A percentile compares a stretch with the other conserved stretches of the same genome.
Conservation (phyloP, 805 yeast genomes). For the Yarrowia yakushimensis region DNA sequence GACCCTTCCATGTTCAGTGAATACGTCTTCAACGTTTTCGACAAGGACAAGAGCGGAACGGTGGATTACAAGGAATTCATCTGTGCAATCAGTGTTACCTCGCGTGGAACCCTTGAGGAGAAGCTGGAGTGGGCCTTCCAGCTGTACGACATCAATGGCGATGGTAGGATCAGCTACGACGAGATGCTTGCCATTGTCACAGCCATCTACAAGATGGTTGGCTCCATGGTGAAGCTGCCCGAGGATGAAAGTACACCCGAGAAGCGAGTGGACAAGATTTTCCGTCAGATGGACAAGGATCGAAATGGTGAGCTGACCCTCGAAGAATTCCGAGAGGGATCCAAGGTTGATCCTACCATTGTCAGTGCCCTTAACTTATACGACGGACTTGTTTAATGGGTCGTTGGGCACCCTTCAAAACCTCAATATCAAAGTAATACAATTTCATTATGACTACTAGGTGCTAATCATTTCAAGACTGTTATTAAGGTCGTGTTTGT, state of each 20-base stretch:
- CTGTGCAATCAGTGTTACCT: constrained; percentile 77
- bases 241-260: constrained; percentile 94
- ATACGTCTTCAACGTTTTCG: constrained; percentile 84
- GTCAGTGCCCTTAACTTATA: constrained; percentile 72
- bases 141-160: constrained; percentile 76
- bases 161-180: constrained; percentile 68
- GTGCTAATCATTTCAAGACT: too few relatives aligned
- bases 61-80: constrained; percentile 93
- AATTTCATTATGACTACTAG: neutral
- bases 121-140: constrained; percentile 87
- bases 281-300: constrained; percentile 67
- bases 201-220: constrained; percentile 92
- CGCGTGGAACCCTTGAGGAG: constrained; percentile 81
- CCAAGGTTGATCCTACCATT: constrained; percentile 73
- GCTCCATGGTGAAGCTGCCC: constrained; percentile 82
- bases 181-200: constrained; percentile 78
- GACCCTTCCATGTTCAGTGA: constrained; percentile 90
- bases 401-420: neutral
- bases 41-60: constrained; percentile 70
- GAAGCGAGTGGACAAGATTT: constrained; percentile 75
- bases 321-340: constrained; percentile 80
- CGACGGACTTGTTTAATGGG: constrained; percentile 63
- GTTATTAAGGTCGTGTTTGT: too few relatives aligned
- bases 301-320: constrained; percentile 65
- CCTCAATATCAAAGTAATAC: neutral